Evolutionary conservation across 164 flowering plant genomes (phyloP).

Genomic region (Sedum album): DNA sequence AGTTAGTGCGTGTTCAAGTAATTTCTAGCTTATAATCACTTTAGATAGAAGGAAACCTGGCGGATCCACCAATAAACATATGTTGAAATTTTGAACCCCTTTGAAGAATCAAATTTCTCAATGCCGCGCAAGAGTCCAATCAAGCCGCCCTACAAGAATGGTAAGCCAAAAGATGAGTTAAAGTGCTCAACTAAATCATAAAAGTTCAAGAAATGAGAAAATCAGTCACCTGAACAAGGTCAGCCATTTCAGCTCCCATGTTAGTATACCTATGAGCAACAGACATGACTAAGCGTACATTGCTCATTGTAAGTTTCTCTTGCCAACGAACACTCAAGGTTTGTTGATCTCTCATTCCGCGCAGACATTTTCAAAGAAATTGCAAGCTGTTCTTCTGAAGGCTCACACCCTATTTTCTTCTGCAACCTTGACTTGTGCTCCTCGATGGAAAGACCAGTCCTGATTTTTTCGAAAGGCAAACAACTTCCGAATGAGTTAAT

Average conservation of each 20-base stretch:
- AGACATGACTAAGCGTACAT: constrained; percentile 90
- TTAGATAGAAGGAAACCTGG: constrained; percentile 54
- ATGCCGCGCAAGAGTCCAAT: constrained; percentile 91
- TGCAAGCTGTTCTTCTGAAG: constrained; percentile 85
- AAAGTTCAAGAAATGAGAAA: constrained; percentile 3
- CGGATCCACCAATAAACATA: constrained; percentile 99
- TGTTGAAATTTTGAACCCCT: constrained; percentile 89
- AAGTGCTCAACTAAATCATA: not conserved
- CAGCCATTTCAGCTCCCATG: constrained; percentile 94
- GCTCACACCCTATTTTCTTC: constrained; percentile 72
- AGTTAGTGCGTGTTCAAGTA: not conserved
- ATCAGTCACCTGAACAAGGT: constrained; percentile 75
- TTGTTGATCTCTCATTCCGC: constrained; percentile 41
- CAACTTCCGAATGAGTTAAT: constrained; percentile 76
- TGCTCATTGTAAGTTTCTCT: constrained; percentile 90
- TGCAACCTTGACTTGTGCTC: constrained; percentile 48
- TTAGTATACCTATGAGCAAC: constrained; percentile 81
- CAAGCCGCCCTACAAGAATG: constrained; percentile 60
- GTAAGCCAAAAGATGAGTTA: not conserved
- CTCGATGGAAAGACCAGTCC: constrained; percentile 61
- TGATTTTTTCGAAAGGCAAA: constrained; percentile 62
- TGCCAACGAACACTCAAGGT: constrained; percentile 70
- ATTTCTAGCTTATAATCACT: not conserved
- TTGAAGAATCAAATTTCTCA: constrained; percentile 95
- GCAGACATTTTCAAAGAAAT: constrained; percentile 60